Conservation (phyloP, 2,329 filamentous ascomycete genomes). For the Blastomyces gilchristii region DNA sequence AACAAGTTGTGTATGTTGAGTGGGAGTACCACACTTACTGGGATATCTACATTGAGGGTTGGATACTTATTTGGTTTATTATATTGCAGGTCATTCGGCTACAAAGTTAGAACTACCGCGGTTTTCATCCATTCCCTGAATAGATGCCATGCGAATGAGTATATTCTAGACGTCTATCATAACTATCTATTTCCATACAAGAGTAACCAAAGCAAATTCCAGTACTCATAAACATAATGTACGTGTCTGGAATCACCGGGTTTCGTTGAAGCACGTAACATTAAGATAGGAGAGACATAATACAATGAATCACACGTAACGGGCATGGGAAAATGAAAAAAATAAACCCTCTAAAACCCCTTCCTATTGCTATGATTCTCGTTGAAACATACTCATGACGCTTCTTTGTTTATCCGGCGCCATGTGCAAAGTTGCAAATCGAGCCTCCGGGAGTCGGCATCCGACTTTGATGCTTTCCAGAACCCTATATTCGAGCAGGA, state of each 20-base stretch:
- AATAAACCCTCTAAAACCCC: neutral
- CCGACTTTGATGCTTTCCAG: conserved; percentile 72
- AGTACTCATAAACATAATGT: neutral
- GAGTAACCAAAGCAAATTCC: neutral
- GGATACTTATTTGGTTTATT: neutral
- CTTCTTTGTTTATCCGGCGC: conserved; percentile 54
- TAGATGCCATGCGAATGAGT: neutral
- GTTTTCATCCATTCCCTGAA: neutral
- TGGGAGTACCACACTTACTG: neutral
- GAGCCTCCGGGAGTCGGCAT: conserved; percentile 62
- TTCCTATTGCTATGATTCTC: neutral
- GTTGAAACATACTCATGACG: conserved; percentile 46
- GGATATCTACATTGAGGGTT: neutral
- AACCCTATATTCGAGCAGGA: conserved; percentile 44
- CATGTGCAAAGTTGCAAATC: conserved; percentile 56
- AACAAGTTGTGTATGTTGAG: neutral
- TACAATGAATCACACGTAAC: neutral
- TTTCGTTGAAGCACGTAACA: neutral
- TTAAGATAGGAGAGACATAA: neutral
- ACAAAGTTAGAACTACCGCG: neutral
- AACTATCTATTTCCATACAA: neutral
- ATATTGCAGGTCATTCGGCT: neutral
- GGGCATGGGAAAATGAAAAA: neutral
- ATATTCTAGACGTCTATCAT: neutral
- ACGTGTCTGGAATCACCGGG: neutral